Conservation (phyloP, 2,329 filamentous ascomycete genomes). For the Clarireedia hainanense region DNA sequence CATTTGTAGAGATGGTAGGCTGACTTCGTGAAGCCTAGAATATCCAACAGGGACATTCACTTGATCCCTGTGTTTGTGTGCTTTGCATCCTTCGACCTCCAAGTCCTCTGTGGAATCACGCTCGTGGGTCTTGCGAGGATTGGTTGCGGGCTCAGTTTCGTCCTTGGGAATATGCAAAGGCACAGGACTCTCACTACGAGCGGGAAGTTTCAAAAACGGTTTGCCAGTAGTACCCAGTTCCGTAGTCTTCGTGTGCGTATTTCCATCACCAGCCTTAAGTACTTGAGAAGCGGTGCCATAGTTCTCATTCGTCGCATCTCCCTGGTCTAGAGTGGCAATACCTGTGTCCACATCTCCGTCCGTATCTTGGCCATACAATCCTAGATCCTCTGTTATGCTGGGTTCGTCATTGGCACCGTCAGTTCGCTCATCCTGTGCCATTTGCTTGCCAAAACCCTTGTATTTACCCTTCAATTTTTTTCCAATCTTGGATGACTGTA, state of each 20-base stretch:
- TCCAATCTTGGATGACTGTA: not conserved
- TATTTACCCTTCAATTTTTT: not conserved
- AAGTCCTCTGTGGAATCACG: constrained; percentile 16
- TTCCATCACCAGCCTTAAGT: not conserved
- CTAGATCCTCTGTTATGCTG: not conserved
- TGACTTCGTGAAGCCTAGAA: constrained; percentile 83
- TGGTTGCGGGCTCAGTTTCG: not conserved
- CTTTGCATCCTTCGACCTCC: constrained; percentile 21
- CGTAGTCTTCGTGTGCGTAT: not conserved
- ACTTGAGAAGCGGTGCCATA: not conserved
- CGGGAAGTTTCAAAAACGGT: constrained; percentile 39
- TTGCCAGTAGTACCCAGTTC: constrained; percentile 37
- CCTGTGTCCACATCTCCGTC: not conserved
- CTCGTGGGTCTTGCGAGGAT: constrained; percentile 7
- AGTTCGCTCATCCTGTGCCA: not conserved
- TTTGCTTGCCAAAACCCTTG: not conserved
- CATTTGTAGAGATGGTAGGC: constrained; percentile 77
- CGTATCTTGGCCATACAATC: not conserved
- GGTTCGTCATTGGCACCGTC: not conserved
- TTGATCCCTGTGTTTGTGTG: constrained; percentile 21
- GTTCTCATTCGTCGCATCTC: constrained; percentile 9
- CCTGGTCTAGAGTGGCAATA: not conserved
- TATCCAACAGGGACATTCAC: constrained; percentile 74
- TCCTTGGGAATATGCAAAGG: not conserved
- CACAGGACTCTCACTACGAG: constrained; percentile 11